These are phyloP conservation scores for Diplodia mutila DNA, from an alignment of 2,329 filamentous ascomycete species.

Conservation along the genomic window DNA sequence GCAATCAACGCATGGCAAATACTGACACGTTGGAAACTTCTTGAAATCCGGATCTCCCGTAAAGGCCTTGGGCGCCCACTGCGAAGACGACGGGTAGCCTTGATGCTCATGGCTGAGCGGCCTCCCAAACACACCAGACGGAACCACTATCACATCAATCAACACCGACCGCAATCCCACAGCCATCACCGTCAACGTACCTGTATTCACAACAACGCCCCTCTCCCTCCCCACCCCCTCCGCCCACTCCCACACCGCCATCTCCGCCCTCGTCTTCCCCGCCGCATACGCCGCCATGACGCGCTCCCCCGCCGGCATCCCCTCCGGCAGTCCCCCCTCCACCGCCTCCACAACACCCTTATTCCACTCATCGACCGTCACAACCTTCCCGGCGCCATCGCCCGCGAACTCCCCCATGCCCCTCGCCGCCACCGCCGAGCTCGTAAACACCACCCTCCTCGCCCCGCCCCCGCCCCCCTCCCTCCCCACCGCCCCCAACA, in stretches of 20 bases:
- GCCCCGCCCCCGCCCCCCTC: too few relatives aligned
- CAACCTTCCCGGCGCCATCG: background rate
- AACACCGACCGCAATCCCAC: too few relatives aligned
- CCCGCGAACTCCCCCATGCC: background rate
- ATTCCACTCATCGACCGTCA: background rate
- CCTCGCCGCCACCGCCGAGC: background rate
- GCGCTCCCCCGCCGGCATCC: background rate
- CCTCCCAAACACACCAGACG: background rate
- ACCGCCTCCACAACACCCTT: background rate
- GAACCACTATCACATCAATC: constrained; percentile 31
- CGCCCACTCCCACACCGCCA: background rate
- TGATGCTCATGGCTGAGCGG: background rate
- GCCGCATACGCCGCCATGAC: constrained; percentile 48
- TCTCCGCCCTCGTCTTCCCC: constrained; percentile 40
- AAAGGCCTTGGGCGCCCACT: background rate
- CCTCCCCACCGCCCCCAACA: background rate
- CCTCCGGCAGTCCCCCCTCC: too few relatives aligned
- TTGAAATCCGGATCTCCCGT: background rate
- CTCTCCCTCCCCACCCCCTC: constrained; percentile 47
- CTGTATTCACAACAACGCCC: constrained; percentile 28
- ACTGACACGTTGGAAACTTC: background rate
- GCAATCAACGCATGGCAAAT: background rate
- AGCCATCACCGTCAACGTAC: constrained; percentile 35
- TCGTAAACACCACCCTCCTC: background rate
- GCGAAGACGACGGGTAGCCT: background rate